Percentiles rank a stretch among this genome's conserved stretches.
These are phyloP conservation scores for Trypanosomatidae sp. DNA, from an alignment of 208 protist species.

Conservation along the genomic window DNA sequence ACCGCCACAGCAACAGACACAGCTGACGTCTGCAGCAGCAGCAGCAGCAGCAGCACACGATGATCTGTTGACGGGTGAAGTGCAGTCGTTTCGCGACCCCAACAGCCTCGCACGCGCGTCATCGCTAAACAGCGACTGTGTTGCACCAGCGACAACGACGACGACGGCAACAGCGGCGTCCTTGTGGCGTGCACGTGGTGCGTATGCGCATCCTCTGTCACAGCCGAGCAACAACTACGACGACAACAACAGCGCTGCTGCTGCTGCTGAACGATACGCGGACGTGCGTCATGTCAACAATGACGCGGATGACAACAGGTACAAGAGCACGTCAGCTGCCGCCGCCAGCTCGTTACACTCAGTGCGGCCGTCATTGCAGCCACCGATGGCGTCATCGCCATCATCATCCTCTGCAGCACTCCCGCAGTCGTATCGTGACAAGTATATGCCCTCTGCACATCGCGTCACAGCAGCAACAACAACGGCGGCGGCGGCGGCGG, in stretches of 20 bases:
- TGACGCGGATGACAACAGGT: too few relatives aligned
- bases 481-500: too few relatives aligned
- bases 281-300: neutral
- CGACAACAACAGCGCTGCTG: neutral
- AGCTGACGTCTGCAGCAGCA: neutral
- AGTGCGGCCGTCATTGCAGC: too few relatives aligned
- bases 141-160: neutral
- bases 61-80: constrained; percentile 51
- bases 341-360: too few relatives aligned
- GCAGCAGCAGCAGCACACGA: constrained; percentile 4
- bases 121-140: constrained; percentile 10
- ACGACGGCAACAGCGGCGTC: neutral
- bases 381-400: too few relatives aligned
- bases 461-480: too few relatives aligned
- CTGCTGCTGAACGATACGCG: neutral
- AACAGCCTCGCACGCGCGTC: constrained; percentile 31
- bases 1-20: neutral
- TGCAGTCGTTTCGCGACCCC: constrained; percentile 50
- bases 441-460: too few relatives aligned
- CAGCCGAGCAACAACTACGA: neutral
- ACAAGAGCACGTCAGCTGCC: too few relatives aligned
- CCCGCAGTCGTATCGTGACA: too few relatives aligned
- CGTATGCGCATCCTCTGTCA: neutral
- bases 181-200: neutral
- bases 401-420: too few relatives aligned